phyloP scores from a whole-genome alignment of 768 basidiomycete species.

The Termitomyces sp. region DNA sequence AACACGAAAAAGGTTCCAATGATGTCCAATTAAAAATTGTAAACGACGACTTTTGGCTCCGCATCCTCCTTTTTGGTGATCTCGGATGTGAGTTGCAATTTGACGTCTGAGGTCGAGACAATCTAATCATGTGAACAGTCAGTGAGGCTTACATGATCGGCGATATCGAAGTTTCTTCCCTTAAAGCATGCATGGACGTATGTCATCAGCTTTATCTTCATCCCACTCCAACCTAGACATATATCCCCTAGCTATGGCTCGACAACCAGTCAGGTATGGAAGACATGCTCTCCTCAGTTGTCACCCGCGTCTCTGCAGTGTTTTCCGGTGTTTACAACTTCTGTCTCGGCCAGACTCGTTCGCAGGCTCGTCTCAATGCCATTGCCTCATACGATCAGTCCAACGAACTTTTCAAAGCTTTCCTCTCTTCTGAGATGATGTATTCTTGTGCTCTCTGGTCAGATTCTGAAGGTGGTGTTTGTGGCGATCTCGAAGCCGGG shows the following conservation, averaged over 20 bases:
- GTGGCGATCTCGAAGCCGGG: slow-evolving; percentile 58
- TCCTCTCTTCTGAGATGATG: slow-evolving; percentile 90
- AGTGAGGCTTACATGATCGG: slow-evolving; percentile 75
- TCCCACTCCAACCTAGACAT: slow-evolving; percentile 4
- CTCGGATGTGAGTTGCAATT: slow-evolving; percentile 51
- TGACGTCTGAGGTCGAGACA: background rate
- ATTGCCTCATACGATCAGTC: slow-evolving; percentile 91
- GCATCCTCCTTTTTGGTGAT: slow-evolving; percentile 62
- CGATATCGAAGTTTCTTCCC: slow-evolving; percentile 56
- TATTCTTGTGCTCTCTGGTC: slow-evolving; percentile 88
- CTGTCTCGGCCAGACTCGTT: slow-evolving; percentile 68
- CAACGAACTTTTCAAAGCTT: slow-evolving; percentile 86
- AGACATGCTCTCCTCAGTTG: slow-evolving; percentile 50
- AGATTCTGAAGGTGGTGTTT: slow-evolving; percentile 73
- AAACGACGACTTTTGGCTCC: slow-evolving; percentile 65
- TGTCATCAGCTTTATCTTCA: slow-evolving; percentile 21
- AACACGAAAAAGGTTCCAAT: slow-evolving; percentile 53
- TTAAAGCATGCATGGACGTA: slow-evolving; percentile 62
- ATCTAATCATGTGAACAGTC: slow-evolving; percentile 34
- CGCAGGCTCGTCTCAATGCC: slow-evolving; percentile 70
- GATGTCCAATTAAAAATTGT: slow-evolving; percentile 54
- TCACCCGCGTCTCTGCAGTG: slow-evolving; percentile 53
- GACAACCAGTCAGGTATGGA: slow-evolving; percentile 59
- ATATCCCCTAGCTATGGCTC: slow-evolving; percentile 51
- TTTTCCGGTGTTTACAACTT: slow-evolving; percentile 62